A percentile compares a stretch with the other conserved stretches of the same genome.
Conservation (phyloP, 305 asterid species). For the Fraxinus sp. region DNA sequence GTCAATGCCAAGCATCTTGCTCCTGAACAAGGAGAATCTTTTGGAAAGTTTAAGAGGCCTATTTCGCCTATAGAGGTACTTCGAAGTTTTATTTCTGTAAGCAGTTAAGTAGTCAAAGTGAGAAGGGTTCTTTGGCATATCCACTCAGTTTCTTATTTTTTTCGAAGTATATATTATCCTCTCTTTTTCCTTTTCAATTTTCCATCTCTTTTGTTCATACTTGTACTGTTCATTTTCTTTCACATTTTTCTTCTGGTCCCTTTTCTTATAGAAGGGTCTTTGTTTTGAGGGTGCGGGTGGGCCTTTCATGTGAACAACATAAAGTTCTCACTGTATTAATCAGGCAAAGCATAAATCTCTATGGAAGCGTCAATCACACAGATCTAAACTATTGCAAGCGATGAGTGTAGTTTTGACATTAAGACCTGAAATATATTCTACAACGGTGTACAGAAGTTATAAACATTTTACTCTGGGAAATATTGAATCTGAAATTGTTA, state of each 20-base stretch:
- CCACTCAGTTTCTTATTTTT: neutral
- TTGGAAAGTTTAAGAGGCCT: slow-evolving; percentile 41
- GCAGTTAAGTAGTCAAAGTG: neutral
- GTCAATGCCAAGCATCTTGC: slow-evolving; percentile 34
- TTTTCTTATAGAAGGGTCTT: neutral
- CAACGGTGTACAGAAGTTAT: neutral
- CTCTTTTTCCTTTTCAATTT: neutral
- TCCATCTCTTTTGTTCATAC: neutral
- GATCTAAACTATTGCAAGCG: neutral
- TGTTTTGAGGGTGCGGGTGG: neutral
- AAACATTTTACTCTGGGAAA: neutral
- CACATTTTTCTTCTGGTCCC: neutral
- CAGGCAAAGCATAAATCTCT: neutral
- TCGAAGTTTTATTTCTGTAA: slow-evolving; percentile 12
- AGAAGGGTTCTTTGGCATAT: neutral
- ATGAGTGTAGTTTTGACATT: neutral
- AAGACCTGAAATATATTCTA: neutral
- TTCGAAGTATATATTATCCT: neutral
- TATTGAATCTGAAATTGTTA: neutral
- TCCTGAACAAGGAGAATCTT: slow-evolving; percentile 41
- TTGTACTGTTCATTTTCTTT: neutral
- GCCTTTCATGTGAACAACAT: neutral
- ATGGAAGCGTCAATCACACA: neutral
- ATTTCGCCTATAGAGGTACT: slow-evolving; percentile 56
- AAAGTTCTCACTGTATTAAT: neutral